Conservation (phyloP, 306 rosid genomes). For the Trichosanthes cucumerina region DNA sequence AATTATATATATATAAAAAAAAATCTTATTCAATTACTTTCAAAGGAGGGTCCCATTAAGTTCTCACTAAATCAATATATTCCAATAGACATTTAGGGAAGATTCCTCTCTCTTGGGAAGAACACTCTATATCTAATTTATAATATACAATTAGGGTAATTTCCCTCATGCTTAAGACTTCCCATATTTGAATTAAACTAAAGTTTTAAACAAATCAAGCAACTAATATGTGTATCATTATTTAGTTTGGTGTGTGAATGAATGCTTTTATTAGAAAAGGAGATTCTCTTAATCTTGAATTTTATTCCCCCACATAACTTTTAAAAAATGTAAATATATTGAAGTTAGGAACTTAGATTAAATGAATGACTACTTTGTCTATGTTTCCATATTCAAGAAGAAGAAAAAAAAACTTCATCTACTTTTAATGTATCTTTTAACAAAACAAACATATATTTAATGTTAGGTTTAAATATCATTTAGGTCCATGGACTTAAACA, state of each 20-base stretch:
- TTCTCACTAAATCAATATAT: background rate
- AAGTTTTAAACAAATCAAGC: background rate
- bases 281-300: background rate
- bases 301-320: background rate
- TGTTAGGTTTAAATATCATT: too few relatives aligned
- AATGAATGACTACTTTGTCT: too few relatives aligned
- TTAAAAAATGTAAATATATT: background rate
- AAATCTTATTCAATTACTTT: background rate
- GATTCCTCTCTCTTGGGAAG: conserved; percentile 10
- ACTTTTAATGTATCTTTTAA: too few relatives aligned
- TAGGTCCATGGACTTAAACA: too few relatives aligned
- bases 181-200: background rate
- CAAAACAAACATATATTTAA: too few relatives aligned
- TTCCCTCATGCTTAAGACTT: background rate
- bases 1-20: too few relatives aligned
- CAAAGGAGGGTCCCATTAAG: background rate
- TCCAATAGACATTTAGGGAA: conserved; percentile 1
- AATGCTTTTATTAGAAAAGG: background rate
- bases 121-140: background rate
- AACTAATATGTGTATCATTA: background rate
- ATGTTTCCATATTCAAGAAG: too few relatives aligned
- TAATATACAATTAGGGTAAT: background rate
- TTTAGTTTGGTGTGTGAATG: background rate
- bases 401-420: too few relatives aligned
- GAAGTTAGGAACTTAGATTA: background rate